These are phyloP conservation scores for Daldinia childiae DNA, from an alignment of 495 filamentous ascomycete species.

Conservation along the genomic window DNA sequence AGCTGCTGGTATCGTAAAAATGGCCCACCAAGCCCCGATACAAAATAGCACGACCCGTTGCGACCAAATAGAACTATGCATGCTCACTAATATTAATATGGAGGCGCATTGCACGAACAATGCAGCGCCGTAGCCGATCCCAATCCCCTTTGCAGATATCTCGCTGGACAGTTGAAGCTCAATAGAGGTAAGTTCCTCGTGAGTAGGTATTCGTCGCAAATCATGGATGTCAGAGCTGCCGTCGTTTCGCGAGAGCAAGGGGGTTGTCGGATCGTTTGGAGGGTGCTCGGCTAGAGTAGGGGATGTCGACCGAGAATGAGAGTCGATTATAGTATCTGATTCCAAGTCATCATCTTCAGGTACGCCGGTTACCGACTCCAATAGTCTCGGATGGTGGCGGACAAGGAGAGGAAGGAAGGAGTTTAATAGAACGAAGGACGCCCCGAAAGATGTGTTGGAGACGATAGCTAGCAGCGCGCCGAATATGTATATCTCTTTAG, in stretches of 20 bases:
- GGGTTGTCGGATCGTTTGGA: constrained; percentile 56
- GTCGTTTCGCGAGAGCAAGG: constrained; percentile 49
- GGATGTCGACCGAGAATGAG: constrained; percentile 41
- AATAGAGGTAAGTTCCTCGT: constrained; percentile 63
- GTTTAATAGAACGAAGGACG: constrained; percentile 86
- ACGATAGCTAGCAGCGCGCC: constrained; percentile 85
- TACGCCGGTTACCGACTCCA: constrained; percentile 42
- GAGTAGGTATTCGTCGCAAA: constrained; percentile 47
- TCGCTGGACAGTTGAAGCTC: constrained; percentile 80
- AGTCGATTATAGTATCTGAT: constrained; percentile 21
- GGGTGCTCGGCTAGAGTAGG: constrained; percentile 40
- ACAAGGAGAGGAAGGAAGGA: constrained; percentile 85
- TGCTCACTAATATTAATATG: constrained; percentile 74
- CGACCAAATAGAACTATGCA: constrained; percentile 78
- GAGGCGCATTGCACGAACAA: constrained; percentile 80
- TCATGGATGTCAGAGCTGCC: constrained; percentile 46
- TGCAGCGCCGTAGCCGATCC: constrained; percentile 87
- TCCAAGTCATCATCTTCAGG: constrained; percentile 48
- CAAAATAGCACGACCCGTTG: constrained; percentile 85
- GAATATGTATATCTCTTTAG: constrained; percentile 76
- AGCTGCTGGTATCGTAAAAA: constrained; percentile 88
- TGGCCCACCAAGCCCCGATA: constrained; percentile 93
- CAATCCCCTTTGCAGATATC: constrained; percentile 90
- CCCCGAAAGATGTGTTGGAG: constrained; percentile 89
- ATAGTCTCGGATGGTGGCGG: constrained; percentile 72